Conservation (phyloP, 75 land plant species). For the Picea sitchensis region DNA sequence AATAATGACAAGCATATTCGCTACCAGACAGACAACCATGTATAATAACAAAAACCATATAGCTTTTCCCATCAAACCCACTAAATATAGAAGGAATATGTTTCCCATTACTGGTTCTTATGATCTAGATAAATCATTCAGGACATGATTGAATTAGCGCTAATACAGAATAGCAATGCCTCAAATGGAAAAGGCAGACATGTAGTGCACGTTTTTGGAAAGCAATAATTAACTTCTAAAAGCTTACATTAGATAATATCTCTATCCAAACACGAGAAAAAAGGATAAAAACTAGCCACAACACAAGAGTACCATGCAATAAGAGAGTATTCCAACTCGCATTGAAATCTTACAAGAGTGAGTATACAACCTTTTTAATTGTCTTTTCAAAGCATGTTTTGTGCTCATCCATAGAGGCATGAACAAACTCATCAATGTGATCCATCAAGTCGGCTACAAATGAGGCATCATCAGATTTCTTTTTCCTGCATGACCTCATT, state of each 20-base stretch:
- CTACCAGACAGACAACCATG: neutral
- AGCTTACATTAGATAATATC: neutral
- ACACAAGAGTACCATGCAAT: neutral
- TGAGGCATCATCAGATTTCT: conserved; percentile 53
- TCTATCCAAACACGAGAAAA: neutral
- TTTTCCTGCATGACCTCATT: conserved; percentile 51
- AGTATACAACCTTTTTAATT: conserved; percentile 78
- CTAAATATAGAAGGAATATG: neutral
- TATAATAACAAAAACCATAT: neutral
- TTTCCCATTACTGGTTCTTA: neutral
- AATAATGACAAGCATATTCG: neutral
- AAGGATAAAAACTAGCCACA: neutral
- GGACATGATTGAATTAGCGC: neutral
- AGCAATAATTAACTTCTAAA: neutral
- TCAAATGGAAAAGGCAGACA: no score
- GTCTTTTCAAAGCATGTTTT: conserved; percentile 86
- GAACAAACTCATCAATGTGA: conserved; percentile 88
- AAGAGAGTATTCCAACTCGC: neutral
- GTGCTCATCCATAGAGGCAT: conserved; percentile 97
- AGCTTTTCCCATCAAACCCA: neutral
- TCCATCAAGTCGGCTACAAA: conserved; percentile 73
- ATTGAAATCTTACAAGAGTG: neutral
- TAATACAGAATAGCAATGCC: neutral
- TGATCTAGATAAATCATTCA: neutral
- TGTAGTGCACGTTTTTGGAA: neutral